Evolutionary conservation across 2,329 filamentous ascomycete genomes (phyloP), one percentile per base, ranked within the genome.

Genomic region (Stagonosporopsis cucurbitacearum): DNA sequence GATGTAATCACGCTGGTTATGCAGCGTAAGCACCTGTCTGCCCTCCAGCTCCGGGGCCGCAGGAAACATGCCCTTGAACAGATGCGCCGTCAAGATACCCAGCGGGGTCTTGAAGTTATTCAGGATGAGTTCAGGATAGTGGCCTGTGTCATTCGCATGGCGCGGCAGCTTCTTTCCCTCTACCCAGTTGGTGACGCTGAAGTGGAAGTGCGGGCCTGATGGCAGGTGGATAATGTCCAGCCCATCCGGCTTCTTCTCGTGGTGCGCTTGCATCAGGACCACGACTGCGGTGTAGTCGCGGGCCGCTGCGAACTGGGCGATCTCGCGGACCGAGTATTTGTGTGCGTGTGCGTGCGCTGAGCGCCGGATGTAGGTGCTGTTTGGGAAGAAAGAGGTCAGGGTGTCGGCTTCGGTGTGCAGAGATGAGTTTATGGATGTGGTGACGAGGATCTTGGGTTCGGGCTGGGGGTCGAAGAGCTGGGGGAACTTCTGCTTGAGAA

Each of bases 21-120:
- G 92, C 48, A 97, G 78, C 0, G 94, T 97, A 8, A 97, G 87
- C 1, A 97, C 93, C 70, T 97, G 93, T 22, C 94, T 82, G 4
- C 94, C 94, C 64, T 89, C 83, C 6, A 98, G 81, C 67, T 98
- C 91, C 0, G 95, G 94, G 39, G 86, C 85, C 0, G 88, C 85
- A 0, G 94, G 95, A 76, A 92, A 95, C 25, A 96, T 77, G 0
- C 84, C 86, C 60, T 89, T 85, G 79, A 99, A 95, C 1, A 97
- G 80, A 68, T 92, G 71, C 8, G 93, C 94, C 0, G 93, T 92
- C 35, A 98, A 80, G 9, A 96, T 81, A 78, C 95, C 95, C 1
- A 99, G 83, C 0, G 94, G 92, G 0, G 95, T 99, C 68, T 90
- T 89, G 82, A 99, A 99, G 73, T 95, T 94, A 77, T 98, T 98